phyloP scores from a whole-genome alignment of 1,284 basidiomycete species.

The Volvariella surrecta region DNA sequence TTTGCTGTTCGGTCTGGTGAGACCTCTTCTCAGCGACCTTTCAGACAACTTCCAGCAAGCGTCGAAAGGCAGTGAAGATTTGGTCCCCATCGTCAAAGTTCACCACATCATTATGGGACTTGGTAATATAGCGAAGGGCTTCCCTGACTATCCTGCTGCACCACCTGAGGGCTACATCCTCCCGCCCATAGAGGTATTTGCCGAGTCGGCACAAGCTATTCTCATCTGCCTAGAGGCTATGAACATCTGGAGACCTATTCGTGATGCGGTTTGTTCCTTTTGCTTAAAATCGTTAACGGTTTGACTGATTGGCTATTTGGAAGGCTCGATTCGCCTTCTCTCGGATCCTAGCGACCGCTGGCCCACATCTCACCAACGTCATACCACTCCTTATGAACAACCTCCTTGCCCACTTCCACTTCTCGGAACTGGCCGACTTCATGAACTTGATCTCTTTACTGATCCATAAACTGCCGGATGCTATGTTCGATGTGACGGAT shows the following conservation, averaged over 20 bases:
- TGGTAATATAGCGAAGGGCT: slow-evolving; percentile 94
- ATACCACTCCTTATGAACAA: slow-evolving; percentile 86
- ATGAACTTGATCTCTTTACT: slow-evolving; percentile 90
- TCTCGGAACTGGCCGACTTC: slow-evolving; percentile 90
- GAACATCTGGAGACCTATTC: slow-evolving; percentile 82
- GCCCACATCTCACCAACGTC: slow-evolving; percentile 72
- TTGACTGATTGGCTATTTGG: slow-evolving; percentile 11
- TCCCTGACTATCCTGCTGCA: slow-evolving; percentile 78
- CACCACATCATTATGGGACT: slow-evolving; percentile 96
- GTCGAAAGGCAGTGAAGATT: slow-evolving; percentile 47
- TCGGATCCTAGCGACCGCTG: slow-evolving; percentile 85
- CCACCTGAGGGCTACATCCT: slow-evolving; percentile 60
- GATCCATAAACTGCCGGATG: slow-evolving; percentile 82
- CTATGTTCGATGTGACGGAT: slow-evolving; percentile 83
- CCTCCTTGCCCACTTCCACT: slow-evolving; percentile 86
- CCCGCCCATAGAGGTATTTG: slow-evolving; percentile 78
- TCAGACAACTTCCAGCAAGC: slow-evolving; percentile 56
- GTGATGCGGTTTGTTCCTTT: slow-evolving; percentile 74
- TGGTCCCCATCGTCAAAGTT: slow-evolving; percentile 77
- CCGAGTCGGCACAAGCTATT: slow-evolving; percentile 84
- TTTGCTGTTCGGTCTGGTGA: slow-evolving; percentile 71
- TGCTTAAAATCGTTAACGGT: slow-evolving; percentile 1
- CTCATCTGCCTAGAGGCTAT: slow-evolving; percentile 83
- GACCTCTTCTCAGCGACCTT: slow-evolving; percentile 77
- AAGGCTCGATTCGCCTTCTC: slow-evolving; percentile 93